Base-by-base conservation (phyloP, 257 asterid species). In the Forsythia viridissima region DNA sequence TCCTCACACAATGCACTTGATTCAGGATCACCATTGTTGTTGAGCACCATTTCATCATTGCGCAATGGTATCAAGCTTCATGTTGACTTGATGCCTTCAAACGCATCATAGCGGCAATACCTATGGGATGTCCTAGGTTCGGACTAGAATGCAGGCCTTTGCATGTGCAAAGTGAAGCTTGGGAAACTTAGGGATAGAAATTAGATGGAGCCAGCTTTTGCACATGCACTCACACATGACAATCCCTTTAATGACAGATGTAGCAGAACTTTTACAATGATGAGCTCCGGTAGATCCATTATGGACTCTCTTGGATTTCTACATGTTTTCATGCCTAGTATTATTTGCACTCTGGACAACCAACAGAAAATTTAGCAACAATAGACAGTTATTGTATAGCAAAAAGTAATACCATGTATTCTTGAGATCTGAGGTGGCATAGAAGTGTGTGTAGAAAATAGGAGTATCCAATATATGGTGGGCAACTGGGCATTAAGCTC, bases 131-230 rank as follows among this genome's bases (percentile, higher is more conserved):
- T 21, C 57, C 37, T 3, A 6, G 39, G 57, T 9, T 40, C 61
- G 37, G 51, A 71, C 30, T n/a, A 70, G 52, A 38, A 44, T 20
- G 38, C 34, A 21, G 11, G 18, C 75, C 8, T 71, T 44, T 20
- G 59, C 57, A 34, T 11, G 57, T 71, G 75, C 59, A 71, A 41
- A 71, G 75, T 71, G 59, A 44, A 42, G 43, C 55, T 71, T 42
- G 15, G 59, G 39, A 40, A 71, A 71, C 38, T 42, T 16, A 42
- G n/a, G 59, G 37, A 15, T 46, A 11, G 75, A 71, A 41, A 71
- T 71, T 12, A 71, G 24, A n/a, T 24, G 37, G 16, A 2, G 59
- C 75, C 75, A 71, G 6, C 37, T 18, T n/a, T 42, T 71, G 55
- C 57, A 71, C 51, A 42, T 37, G 8, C 75, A 40, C 57, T 71